These are phyloP conservation scores for Chaetomium fimeti DNA, from an alignment of 495 filamentous ascomycete species.

Conservation along the genomic window DNA sequence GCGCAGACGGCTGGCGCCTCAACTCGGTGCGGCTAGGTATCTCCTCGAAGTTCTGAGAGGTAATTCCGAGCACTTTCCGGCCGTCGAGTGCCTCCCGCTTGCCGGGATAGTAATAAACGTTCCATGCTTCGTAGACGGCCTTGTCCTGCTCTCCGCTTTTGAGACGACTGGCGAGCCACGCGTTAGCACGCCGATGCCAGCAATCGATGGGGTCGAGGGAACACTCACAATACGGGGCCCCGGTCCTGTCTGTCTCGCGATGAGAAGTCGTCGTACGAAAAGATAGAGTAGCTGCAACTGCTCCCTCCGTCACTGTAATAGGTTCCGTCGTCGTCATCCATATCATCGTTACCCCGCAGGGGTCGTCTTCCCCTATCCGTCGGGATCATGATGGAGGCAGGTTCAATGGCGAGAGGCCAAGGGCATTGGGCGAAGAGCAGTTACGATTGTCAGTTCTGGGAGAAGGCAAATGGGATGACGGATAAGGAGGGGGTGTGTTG, in stretches of 20 bases:
- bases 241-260: not conserved
- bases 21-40: not conserved
- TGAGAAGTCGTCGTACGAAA: not conserved
- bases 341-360: not conserved
- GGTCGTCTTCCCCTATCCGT: conserved; percentile 13
- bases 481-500: conserved; percentile 5
- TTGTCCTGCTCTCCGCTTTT: conserved; percentile 6
- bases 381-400: not conserved
- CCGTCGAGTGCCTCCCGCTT: not conserved
- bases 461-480: not conserved
- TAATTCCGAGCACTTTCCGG: conserved; percentile 15
- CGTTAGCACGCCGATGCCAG: not conserved
- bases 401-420: not conserved
- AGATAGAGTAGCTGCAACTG: conserved; percentile 2
- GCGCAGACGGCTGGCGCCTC: conserved; percentile 14
- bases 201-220: no score
- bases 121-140: conserved; percentile 23
- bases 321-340: conserved; percentile 20
- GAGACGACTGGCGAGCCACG: conserved; percentile 2
- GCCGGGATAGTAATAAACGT: conserved; percentile 17
- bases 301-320: conserved; percentile 22
- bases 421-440: not conserved
- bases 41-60: conserved; percentile 2
- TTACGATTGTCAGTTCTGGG: not conserved
- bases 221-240: conserved; percentile 11